These are phyloP conservation scores for Bruguiera gymnorhiza DNA, from an alignment of 345 rosid genomes.

Conservation along the genomic window DNA sequence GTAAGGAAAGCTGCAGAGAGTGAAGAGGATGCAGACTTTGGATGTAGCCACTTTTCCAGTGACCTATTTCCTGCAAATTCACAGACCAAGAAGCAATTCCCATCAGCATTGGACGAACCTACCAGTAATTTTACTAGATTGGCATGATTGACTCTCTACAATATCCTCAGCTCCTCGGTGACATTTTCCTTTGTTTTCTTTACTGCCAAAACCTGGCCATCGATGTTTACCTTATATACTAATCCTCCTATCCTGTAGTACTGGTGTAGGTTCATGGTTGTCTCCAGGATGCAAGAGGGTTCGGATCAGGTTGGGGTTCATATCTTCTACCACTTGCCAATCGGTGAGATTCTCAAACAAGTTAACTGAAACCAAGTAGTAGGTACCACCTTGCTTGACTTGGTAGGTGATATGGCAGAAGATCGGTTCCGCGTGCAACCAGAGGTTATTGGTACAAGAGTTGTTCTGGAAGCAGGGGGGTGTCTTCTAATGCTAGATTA, in stretches of 20 bases:
- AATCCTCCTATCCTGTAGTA: constrained; percentile 44
- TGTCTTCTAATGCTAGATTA: constrained; percentile 44
- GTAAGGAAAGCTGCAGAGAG: constrained; percentile 27
- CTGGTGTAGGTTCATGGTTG: constrained; percentile 45
- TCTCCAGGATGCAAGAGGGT: constrained; percentile 39
- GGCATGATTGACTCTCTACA: constrained; percentile 58
- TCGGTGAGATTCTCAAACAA: constrained; percentile 46
- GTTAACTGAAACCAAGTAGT: constrained; percentile 38
- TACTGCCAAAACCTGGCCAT: constrained; percentile 45
- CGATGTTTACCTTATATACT: constrained; percentile 45
- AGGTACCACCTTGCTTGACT: constrained; percentile 50
- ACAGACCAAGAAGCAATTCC: constrained; percentile 50
- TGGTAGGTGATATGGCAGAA: constrained; percentile 47
- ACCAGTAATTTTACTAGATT: constrained; percentile 60
- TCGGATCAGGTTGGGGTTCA: constrained; percentile 40
- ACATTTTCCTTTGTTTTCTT: constrained; percentile 24
- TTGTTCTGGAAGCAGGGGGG: constrained; percentile 40
- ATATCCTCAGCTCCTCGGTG: constrained; percentile 48
- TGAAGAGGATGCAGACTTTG: constrained; percentile 28
- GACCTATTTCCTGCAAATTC: constrained; percentile 65
- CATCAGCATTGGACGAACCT: constrained; percentile 35
- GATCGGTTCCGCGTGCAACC: constrained; percentile 49
- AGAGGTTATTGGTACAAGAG: constrained; percentile 49
- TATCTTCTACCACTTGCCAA: constrained; percentile 38
- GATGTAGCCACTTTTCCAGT: constrained; percentile 45